Conservation (phyloP, 2,329 filamentous ascomycete species). For the Fusarium chlamydosporum region DNA sequence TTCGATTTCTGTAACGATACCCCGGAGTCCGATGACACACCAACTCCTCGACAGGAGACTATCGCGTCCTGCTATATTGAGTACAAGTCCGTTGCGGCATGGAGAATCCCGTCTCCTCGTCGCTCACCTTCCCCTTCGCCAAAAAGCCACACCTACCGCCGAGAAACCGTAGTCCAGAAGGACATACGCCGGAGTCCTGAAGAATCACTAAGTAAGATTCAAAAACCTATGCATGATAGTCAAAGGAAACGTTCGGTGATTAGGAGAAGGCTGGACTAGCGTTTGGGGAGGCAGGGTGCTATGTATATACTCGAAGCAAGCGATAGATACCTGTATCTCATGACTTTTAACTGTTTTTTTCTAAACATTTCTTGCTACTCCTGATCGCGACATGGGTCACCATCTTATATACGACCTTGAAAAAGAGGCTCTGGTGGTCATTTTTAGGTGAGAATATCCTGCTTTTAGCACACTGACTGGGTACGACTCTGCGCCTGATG, state of each 20-base stretch:
- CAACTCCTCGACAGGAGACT: conserved; percentile 59
- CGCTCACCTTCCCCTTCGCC: conserved; percentile 56
- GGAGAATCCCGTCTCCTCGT: conserved; percentile 55
- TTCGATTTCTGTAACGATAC: conserved; percentile 55
- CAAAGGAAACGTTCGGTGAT: conserved; percentile 59
- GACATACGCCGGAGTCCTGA: conserved; percentile 63
- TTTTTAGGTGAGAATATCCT: conserved; percentile 43
- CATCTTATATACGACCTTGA: conserved; percentile 24
- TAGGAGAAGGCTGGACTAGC: conserved; percentile 60
- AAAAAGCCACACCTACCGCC: conserved; percentile 53
- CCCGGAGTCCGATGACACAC: conserved; percentile 61
- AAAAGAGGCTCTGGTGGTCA: conserved; percentile 41
- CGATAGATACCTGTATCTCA: conserved; percentile 58
- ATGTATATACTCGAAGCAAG: conserved; percentile 59
- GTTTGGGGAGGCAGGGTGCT: conserved; percentile 50
- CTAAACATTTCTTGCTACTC: conserved; percentile 28
- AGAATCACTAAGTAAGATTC: conserved; percentile 62
- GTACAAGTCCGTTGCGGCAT: conserved; percentile 52
- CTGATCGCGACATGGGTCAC: conserved; percentile 40
- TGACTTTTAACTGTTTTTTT: conserved; percentile 54
- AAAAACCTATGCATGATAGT: conserved; percentile 61
- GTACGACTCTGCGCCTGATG: conserved; percentile 48
- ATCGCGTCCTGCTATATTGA: conserved; percentile 57
- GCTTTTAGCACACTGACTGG: conserved; percentile 44
- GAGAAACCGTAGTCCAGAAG: conserved; percentile 42